These are phyloP conservation scores for Coemansia sp. DNA, from an alignment of 192 early-diverging fungal genomes.

Conservation along the genomic window DNA sequence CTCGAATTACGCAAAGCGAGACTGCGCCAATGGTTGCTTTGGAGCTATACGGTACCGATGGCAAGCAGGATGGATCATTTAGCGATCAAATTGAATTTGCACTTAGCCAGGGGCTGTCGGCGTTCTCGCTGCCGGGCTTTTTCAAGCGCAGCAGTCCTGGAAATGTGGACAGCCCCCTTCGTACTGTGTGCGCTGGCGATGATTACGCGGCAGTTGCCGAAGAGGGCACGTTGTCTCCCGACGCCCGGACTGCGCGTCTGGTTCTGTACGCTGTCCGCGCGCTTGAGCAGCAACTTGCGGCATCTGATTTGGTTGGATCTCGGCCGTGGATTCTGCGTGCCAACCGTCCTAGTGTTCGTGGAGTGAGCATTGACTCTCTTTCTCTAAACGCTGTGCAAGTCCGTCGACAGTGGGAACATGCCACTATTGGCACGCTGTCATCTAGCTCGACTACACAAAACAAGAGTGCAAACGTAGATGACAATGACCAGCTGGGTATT, in stretches of 20 bases:
- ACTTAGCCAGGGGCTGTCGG: slow-evolving; percentile 48
- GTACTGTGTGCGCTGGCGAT: background rate
- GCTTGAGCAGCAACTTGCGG: slow-evolving; percentile 27
- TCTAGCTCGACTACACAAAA: background rate
- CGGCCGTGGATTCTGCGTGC: slow-evolving; percentile 46
- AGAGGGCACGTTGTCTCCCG: slow-evolving; percentile 30
- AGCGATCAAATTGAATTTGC: slow-evolving; percentile 45
- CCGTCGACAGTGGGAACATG: slow-evolving; percentile 44
- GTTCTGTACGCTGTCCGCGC: slow-evolving; percentile 36
- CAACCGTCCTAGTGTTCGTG: slow-evolving; percentile 27
- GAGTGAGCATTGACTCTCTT: slow-evolving; percentile 17
- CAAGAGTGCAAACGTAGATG: background rate
- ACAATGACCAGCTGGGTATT: slow-evolving; percentile 15
- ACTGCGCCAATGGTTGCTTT: slow-evolving; percentile 44
- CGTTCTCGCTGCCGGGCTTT: slow-evolving; percentile 35
- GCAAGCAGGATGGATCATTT: background rate
- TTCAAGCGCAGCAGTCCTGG: slow-evolving; percentile 22
- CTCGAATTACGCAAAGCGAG: slow-evolving; percentile 27
- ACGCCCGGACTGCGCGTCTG: slow-evolving; percentile 26
- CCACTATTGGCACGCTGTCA: background rate
- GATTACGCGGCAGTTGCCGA: slow-evolving; percentile 12
- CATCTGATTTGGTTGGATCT: slow-evolving; percentile 32
- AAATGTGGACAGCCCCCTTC: slow-evolving; percentile 26
- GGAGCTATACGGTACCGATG: slow-evolving; percentile 15
- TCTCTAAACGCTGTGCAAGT: slow-evolving; percentile 19